Conservation (phyloP, 1,284 basidiomycete species). For the Cutaneotrichosporon sp. region DNA sequence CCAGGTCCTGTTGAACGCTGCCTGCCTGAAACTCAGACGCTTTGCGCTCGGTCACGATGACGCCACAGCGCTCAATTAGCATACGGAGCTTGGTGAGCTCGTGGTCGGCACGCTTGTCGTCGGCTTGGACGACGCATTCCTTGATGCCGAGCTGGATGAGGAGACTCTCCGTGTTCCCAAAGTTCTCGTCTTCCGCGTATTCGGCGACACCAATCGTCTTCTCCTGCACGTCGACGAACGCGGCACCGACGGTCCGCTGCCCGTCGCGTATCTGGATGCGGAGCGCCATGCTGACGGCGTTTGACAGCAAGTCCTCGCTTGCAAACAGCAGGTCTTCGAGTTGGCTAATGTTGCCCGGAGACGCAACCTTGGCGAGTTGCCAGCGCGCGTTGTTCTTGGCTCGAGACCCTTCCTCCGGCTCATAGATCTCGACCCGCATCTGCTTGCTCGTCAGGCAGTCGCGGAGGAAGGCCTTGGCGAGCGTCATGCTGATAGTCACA, state of each 20-base stretch:
- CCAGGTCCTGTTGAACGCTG: slow-evolving; percentile 80
- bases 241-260: slow-evolving; percentile 57
- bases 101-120: slow-evolving; percentile 63
- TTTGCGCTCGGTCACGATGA: slow-evolving; percentile 86
- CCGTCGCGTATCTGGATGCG: slow-evolving; percentile 67
- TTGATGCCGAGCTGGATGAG: slow-evolving; percentile 96
- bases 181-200: slow-evolving; percentile 92
- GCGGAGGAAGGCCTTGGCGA: slow-evolving; percentile 82
- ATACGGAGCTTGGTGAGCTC: slow-evolving; percentile 81
- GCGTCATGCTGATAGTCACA: slow-evolving; percentile 72
- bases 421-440: slow-evolving; percentile 91
- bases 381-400: slow-evolving; percentile 68
- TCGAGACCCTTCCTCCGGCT: slow-evolving; percentile 65
- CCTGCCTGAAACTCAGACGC: slow-evolving; percentile 78
- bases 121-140: slow-evolving; percentile 68
- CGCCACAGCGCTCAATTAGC: slow-evolving; percentile 83
- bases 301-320: slow-evolving; percentile 74
- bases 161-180: slow-evolving; percentile 92
- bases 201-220: slow-evolving; percentile 68
- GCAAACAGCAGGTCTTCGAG: slow-evolving; percentile 92
- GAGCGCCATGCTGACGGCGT: slow-evolving; percentile 89
- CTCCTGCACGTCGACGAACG: slow-evolving; percentile 59
- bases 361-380: slow-evolving; percentile 76
- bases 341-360: slow-evolving; percentile 87
- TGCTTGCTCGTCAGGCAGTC: slow-evolving; percentile 89